Conservation (phyloP, 2,329 filamentous ascomycete genomes). For the Graphiopsis chlorocephala region DNA sequence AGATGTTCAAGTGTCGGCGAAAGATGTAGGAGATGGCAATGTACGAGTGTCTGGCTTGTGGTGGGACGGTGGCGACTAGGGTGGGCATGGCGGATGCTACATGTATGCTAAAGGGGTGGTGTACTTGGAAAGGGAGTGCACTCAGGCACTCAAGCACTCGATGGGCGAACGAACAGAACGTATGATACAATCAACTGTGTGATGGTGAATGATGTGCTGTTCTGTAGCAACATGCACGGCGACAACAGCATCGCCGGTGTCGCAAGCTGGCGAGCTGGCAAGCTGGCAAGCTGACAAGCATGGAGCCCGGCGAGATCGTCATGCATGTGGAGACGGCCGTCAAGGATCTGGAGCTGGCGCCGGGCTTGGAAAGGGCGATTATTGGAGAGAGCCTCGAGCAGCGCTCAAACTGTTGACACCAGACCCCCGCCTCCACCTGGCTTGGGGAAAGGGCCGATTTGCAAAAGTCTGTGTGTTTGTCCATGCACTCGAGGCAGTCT, state of each 20-base stretch:
- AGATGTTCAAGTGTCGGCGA: slow-evolving; percentile 11
- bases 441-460: slow-evolving; percentile 10
- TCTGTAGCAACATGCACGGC: neutral
- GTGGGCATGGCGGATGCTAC: slow-evolving; percentile 17
- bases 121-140: neutral
- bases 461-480: neutral
- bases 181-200: neutral
- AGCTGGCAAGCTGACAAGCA: no score
- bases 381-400: neutral
- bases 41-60: slow-evolving; percentile 43
- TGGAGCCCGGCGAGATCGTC: neutral
- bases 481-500: neutral
- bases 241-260: neutral
- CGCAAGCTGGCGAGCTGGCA: neutral
- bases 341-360: neutral
- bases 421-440: neutral
- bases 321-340: neutral
- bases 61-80: slow-evolving; percentile 33
- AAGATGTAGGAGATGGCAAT: slow-evolving; percentile 35
- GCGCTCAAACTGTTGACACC: slow-evolving; percentile 12
- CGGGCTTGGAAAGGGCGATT: neutral
- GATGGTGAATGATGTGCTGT: neutral
- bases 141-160: neutral
- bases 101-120: neutral
- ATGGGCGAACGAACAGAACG: neutral